Evolutionary conservation across 257 asterid genomes (phyloP), one percentile per base, ranked within the genome.

Genomic region (Agastache rugosa): DNA sequence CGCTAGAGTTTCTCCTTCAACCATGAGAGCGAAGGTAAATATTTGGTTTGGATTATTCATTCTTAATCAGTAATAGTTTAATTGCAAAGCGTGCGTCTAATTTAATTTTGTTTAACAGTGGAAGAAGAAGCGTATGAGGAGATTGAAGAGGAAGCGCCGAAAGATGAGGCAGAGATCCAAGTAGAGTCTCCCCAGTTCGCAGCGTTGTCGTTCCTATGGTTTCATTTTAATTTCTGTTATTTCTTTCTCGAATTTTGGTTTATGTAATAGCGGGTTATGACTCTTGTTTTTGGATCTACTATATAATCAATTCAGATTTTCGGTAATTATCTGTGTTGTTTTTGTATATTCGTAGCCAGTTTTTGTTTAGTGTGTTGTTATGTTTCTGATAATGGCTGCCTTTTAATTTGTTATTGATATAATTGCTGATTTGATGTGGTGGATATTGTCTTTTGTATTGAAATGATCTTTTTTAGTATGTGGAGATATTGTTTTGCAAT

Each of bases 121-220:
- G 83, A 79, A 79, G 80, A 79, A 79, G 83, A 79, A 79, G 83
- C 80, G 83, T 47, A 79, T 79, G 83, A 79, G 83, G 80, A 75
- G 80, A 54, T 75, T 79, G 79, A 79, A 79, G 77, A 79, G 83
- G 80, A 75, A 79, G 83, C 83, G 83, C 83, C 79, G 79, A 74
- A 79, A 79, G 83, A 79, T 75, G 83, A 79, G 83, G 48, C 84
- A 75, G 78, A 37, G 84, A 75, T 80, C 84, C 67, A 80, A 80
- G 84, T 71, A 75, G 37, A 31, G 77, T 44, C 60, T 71, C 45
- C 27, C 69, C 47, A 12, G 3, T 64, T 51, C 60, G 20, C 60
- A 2, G 23, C 56, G 61, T n/a, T 44, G 23, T 19, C 55, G 1
- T 22, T 48, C 61, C 63, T 69, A 70, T 77, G 71, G 56, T 75